Evolutionary conservation across 306 rosid species (phyloP).

Genomic region (Cucumis melo): DNA sequence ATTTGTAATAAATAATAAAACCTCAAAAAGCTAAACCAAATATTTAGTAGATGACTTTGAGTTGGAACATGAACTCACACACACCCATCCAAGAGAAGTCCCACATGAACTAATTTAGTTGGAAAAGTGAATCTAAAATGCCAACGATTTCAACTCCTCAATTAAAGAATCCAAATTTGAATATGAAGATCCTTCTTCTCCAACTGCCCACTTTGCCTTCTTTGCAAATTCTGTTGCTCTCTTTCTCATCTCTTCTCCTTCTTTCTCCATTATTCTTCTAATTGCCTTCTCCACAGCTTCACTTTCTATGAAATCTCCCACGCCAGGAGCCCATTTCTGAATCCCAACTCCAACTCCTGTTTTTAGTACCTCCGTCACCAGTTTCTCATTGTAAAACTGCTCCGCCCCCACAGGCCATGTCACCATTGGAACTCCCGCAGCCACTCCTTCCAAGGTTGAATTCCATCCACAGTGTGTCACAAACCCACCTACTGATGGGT

Average conservation of each 20-base stretch:
- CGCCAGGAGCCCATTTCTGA: not conserved
- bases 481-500: conserved; percentile 39
- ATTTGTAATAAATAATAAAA: too few species aligned
- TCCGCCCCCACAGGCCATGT: conserved; percentile 46
- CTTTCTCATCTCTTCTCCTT: not conserved
- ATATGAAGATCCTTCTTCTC: not conserved
- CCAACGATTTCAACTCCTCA: not conserved
- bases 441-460: conserved; percentile 44
- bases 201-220: not conserved
- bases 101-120: not conserved
- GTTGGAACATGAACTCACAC: too few species aligned
- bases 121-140: not conserved
- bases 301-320: not conserved
- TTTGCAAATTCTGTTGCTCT: not conserved
- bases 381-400: not conserved
- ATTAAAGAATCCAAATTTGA: not conserved
- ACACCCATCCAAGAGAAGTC: not conserved
- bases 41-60: not conserved
- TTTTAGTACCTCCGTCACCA: not conserved
- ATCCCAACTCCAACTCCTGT: not conserved
- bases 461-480: conserved; percentile 80
- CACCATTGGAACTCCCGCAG: conserved; percentile 42
- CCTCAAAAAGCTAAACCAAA: not conserved
- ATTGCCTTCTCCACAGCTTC: not conserved
- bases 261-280: not conserved